A percentile compares a stretch with the other conserved stretches of the same genome.
These are phyloP conservation scores for Saccharum spontaneum DNA, from an alignment of 176 grass and related monocot species.

Conservation along the genomic window DNA sequence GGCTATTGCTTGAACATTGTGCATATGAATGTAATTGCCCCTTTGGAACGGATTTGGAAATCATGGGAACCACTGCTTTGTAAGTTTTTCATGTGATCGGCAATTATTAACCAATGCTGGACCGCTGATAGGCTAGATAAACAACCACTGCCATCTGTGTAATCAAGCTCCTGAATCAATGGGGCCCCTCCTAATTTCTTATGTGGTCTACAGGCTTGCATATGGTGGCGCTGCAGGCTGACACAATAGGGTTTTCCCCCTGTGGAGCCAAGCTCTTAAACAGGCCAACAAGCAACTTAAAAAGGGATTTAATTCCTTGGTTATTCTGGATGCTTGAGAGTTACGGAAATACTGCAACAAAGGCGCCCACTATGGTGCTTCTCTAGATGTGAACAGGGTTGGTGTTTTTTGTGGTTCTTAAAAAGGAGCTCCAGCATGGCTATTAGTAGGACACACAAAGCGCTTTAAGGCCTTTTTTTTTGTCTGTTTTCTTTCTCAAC, in stretches of 20 bases:
- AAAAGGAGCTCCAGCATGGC: neutral
- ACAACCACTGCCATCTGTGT: neutral
- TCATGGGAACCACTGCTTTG: neutral
- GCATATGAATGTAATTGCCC: neutral
- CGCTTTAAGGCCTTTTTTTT: neutral
- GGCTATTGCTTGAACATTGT: neutral
- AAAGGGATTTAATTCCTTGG: neutral
- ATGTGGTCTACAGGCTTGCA: neutral
- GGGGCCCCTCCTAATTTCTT: neutral
- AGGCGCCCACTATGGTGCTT: neutral
- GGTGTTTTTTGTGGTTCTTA: neutral
- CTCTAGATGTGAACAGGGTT: neutral
- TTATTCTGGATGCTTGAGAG: neutral
- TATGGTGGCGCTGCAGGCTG: neutral
- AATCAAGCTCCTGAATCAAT: neutral
- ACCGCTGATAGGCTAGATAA: neutral
- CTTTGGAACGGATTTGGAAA: neutral
- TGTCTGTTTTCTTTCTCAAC: neutral
- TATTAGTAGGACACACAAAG: neutral
- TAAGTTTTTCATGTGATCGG: neutral
- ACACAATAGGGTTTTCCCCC: neutral
- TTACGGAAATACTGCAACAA: neutral
- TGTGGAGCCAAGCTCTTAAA: neutral
- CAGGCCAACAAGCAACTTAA: neutral
- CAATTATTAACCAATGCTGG: neutral